Conservation (phyloP, 495 filamentous ascomycete genomes). For the Barbatosphaeria neglecta region DNA sequence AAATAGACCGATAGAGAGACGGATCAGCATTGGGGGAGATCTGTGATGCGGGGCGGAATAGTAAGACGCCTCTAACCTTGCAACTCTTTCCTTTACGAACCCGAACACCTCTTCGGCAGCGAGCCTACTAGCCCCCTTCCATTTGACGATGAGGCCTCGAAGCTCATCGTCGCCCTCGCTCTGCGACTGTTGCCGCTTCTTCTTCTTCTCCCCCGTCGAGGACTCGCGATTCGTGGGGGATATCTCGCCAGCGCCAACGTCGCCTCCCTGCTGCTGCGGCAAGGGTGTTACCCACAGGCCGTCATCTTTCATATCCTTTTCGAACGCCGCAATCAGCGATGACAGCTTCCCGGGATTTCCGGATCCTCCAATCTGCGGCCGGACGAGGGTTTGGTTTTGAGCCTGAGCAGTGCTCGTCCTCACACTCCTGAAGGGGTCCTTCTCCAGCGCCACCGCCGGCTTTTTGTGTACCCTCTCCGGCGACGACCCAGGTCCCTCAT, state of each 20-base stretch:
- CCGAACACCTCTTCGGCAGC: conserved; percentile 42
- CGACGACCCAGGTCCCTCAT: not conserved
- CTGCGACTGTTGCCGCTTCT: conserved; percentile 23
- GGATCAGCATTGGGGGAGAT: not conserved
- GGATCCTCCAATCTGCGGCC: conserved; percentile 6
- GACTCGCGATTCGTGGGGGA: not conserved
- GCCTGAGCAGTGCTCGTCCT: too few relatives aligned
- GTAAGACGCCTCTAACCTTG: conserved; percentile 6
- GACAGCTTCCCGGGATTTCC: not conserved
- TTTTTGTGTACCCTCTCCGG: conserved; percentile 1
- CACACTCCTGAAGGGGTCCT: conserved; percentile 2
- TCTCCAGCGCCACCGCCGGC: not conserved
- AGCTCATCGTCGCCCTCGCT: conserved; percentile 30
- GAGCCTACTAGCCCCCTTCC: conserved; percentile 32
- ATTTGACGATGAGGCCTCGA: conserved; percentile 33
- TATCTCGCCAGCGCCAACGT: conserved; percentile 15
- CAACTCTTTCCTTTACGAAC: conserved; percentile 28
- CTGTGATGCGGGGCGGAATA: too few relatives aligned
- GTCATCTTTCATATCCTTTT: too few relatives aligned
- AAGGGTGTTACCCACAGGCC: too few relatives aligned
- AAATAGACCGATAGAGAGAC: not conserved
- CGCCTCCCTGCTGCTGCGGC: too few relatives aligned
- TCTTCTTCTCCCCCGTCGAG: not conserved
- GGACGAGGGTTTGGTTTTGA: too few relatives aligned
- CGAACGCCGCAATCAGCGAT: not conserved